These are phyloP conservation scores for Scenedesmus sp. DNA, from an alignment of 163 green algal species.

Conservation along the genomic window DNA sequence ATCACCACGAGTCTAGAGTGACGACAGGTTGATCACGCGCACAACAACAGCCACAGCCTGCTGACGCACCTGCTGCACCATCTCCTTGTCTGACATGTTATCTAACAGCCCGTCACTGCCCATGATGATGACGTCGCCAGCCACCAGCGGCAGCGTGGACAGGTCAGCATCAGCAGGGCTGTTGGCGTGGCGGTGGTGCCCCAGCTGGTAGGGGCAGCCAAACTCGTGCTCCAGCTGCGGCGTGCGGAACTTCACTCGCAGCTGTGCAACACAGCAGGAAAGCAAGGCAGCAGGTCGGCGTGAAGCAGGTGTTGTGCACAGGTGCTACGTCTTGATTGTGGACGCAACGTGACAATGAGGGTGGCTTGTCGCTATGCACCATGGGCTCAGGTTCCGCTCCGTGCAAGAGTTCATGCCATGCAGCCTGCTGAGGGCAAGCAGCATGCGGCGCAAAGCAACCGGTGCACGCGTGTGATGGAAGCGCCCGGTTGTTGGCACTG, in stretches of 20 bases:
- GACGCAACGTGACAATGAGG: too few species aligned
- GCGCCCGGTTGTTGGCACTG: too few species aligned
- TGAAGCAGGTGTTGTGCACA: not conserved
- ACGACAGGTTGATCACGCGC: too few species aligned
- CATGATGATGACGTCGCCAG: conserved; percentile 88
- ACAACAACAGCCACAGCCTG: too few species aligned
- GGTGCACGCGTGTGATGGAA: not conserved
- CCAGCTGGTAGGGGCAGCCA: conserved; percentile 92
- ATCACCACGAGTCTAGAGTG: too few species aligned
- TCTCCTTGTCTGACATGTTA: conserved; percentile 86
- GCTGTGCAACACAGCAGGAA: conserved; percentile 24
- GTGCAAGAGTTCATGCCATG: not conserved
- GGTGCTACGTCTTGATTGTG: too few species aligned
- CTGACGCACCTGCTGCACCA: conserved; percentile 62
- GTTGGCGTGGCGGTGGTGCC: conserved; percentile 82
- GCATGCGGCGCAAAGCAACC: too few species aligned
- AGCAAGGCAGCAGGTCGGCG: not conserved
- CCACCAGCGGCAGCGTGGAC: conserved; percentile 73
- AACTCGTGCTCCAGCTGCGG: conserved; percentile 96
- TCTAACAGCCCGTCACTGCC: conserved; percentile 93
- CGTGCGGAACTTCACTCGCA: conserved; percentile 75
- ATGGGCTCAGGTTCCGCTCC: too few species aligned
- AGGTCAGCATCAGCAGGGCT: conserved; percentile 81
- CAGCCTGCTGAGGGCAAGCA: not conserved
- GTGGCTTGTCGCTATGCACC: too few species aligned